Evolutionary conservation across 139 green algal genomes (phyloP).

Genomic region (Micractinium conductrix): DNA sequence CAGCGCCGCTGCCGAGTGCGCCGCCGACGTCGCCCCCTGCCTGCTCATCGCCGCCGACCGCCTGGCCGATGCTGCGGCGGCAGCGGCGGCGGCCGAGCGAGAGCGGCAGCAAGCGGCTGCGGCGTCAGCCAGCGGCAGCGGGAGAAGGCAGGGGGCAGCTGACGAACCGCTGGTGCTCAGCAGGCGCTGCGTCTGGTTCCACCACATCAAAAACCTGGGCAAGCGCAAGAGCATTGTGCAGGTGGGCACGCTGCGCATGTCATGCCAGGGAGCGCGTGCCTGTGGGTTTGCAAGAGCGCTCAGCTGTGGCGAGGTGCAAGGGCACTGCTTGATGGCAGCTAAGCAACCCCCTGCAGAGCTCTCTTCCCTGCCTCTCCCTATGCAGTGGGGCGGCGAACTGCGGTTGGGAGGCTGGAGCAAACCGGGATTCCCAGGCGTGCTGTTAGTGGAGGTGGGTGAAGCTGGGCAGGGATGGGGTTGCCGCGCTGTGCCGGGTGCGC

Average conservation of each 20-base stretch:
- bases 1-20: neutral
- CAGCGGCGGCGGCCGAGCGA: neutral
- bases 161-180: neutral
- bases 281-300: neutral
- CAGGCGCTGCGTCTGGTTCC: slow-evolving; percentile 64
- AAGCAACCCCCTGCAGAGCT: neutral
- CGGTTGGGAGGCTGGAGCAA: slow-evolving; percentile 60
- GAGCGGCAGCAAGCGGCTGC: neutral
- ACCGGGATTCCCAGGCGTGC: slow-evolving; percentile 65
- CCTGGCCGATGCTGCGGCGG: neutral
- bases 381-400: slow-evolving; percentile 59
- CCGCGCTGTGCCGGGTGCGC: neutral
- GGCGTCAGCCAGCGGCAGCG: neutral
- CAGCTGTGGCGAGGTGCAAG: neutral
- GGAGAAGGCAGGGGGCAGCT: neutral
- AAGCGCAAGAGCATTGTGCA: slow-evolving; percentile 74
- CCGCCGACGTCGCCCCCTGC: neutral
- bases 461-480: neutral
- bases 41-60: slow-evolving; percentile 7
- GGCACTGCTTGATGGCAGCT: neutral
- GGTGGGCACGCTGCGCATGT: neutral
- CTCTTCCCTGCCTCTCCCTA: no score
- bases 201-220: slow-evolving; percentile 75
- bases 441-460: neutral
- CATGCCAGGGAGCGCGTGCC: neutral